Evolutionary conservation across 2,329 filamentous ascomycete genomes (phyloP), one percentile per base, ranked within the genome.

Genomic region (Akanthomyces muscarius): DNA sequence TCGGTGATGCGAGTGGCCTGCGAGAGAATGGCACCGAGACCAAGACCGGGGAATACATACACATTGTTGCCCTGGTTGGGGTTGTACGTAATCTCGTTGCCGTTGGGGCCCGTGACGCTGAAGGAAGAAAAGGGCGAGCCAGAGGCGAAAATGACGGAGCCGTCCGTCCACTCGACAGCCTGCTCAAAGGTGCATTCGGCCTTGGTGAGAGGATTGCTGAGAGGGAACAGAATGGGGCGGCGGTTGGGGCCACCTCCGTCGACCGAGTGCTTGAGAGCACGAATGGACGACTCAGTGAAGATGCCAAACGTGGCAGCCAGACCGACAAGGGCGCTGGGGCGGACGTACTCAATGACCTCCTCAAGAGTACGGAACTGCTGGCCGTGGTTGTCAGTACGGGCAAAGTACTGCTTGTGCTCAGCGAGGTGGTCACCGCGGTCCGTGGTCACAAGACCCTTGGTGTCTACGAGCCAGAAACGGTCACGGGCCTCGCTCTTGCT

Each of bases 391-490:
- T 89, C 86, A 18, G 76, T 76, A 59, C 86, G 83, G 38, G 86
- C 85, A 70, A 89, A 89, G 76, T 89, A 87, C 77, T 88, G 86
- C 78, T 91, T 91, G 78, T 99, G 95, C 70, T 97, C 90, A 44
- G 94, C 92, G 47, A 99, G 87, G 75, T 89, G 91, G 81, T 98
- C 95, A 62, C 94, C 94, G 65, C 95, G 91, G 80, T 99, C 94
- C 66, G 84, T 83, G 67, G 95, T 97, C 59, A 99, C 94, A 25
- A 99, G 88, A 70, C 95, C 95, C 81, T 95, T 94, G 72, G 92
- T 97, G 80, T 98, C 95, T 65, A 98, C 93, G 54, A 99, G 90
- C 86, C 90, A 98, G 85, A 99, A 98, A 82, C 95, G 95, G 73
- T 89, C 86, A 70, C 88, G 88, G 63, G 95, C 95, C 67, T 91